These are phyloP conservation scores for Trichophyton benhamiae DNA, from an alignment of 2,329 filamentous ascomycete species.

Conservation along the genomic window DNA sequence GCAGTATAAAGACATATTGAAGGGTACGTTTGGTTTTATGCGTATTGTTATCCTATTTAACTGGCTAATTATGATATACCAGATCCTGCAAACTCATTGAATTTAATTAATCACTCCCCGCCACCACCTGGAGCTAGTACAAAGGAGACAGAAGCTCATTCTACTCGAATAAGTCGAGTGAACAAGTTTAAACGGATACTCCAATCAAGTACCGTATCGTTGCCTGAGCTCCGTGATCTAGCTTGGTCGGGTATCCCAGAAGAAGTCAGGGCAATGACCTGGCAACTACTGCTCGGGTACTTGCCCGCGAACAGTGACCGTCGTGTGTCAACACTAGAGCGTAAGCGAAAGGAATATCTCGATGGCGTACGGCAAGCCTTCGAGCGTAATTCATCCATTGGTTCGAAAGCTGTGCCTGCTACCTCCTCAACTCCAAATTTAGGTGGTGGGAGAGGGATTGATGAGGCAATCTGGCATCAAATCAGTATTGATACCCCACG, in stretches of 20 bases:
- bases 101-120: constrained; percentile 80
- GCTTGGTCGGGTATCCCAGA: constrained; percentile 92
- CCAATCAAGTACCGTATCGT: constrained; percentile 77
- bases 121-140: constrained; percentile 59
- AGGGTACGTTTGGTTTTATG: constrained; percentile 35
- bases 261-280: constrained; percentile 97
- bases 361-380: constrained; percentile 70
- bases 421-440: constrained; percentile 27
- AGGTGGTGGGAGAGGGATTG: constrained; percentile 60
- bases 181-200: constrained; percentile 98
- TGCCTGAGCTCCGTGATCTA: constrained; percentile 68
- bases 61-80: background rate
- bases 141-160: constrained; percentile 77
- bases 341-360: constrained; percentile 91
- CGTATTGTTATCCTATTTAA: background rate
- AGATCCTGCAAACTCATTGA: constrained; percentile 81
- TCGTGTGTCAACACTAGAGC: constrained; percentile 74
- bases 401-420: constrained; percentile 27
- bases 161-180: constrained; percentile 78
- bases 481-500: constrained; percentile 97
- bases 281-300: constrained; percentile 91
- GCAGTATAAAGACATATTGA: constrained; percentile 93
- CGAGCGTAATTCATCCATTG: constrained; percentile 39
- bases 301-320: constrained; percentile 93
- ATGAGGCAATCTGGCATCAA: constrained; percentile 98